These are phyloP conservation scores for Apium graveolens DNA, from an alignment of 129 eudicot species.

Conservation along the genomic window DNA sequence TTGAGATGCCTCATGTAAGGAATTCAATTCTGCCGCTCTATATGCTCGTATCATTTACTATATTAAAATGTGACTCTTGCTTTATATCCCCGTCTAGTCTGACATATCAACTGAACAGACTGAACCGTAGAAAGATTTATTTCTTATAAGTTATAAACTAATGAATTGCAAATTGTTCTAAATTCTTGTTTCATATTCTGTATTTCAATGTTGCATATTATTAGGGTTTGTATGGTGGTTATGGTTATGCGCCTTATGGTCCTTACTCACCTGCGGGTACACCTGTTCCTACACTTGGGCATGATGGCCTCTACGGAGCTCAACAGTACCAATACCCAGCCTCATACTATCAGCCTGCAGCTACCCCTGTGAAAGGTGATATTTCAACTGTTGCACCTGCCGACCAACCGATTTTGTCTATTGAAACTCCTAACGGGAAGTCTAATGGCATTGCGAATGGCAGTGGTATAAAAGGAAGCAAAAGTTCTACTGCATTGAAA, in stretches of 20 bases:
- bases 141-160: neutral
- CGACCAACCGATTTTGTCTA: slow-evolving; percentile 41
- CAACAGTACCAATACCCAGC: slow-evolving; percentile 73
- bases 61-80: neutral
- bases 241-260: slow-evolving; percentile 64
- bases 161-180: neutral
- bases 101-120: neutral
- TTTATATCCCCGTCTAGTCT: too few relatives aligned
- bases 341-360: slow-evolving; percentile 51
- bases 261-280: slow-evolving; percentile 71
- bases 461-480: slow-evolving; percentile 43
- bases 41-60: neutral
- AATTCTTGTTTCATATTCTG: neutral
- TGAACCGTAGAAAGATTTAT: neutral
- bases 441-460: slow-evolving; percentile 31
- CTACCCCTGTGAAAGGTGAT: slow-evolving; percentile 49
- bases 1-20: slow-evolving; percentile 64
- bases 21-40: neutral
- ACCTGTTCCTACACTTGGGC: slow-evolving; percentile 73
- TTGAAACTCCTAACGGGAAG: slow-evolving; percentile 43
- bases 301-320: slow-evolving; percentile 73
- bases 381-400: slow-evolving; percentile 35
- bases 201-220: neutral
- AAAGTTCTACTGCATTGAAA: slow-evolving; percentile 28
- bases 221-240: slow-evolving; percentile 75